Evolutionary conservation across 2,329 filamentous ascomycete species (phyloP), one percentile per base, ranked within the genome.

Genomic region (Neopestalotiopsis sp.): DNA sequence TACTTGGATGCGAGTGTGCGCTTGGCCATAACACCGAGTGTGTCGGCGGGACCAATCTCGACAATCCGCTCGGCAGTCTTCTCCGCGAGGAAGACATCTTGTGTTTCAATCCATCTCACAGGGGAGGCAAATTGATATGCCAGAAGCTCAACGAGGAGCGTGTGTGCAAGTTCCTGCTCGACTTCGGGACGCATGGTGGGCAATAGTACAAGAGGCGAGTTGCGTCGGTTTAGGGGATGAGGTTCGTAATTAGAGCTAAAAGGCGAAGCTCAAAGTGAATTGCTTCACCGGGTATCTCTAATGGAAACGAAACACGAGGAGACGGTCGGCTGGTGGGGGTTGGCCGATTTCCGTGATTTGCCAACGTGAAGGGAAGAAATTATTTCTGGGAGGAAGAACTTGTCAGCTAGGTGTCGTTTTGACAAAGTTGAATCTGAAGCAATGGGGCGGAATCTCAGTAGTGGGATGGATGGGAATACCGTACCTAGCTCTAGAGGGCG

Each of bases 71-170:
- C 96, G 65, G 96, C 97, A 66, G 91, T 92, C 85, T 97, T 96
- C 83, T 98, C 94, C 73, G 92, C 95, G 76, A 99, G 92, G 79
- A 99, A 96, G 76, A 99, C 96, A 95, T 99, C 96, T 85, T 99
- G 96, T 67, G 96, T 99, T 85, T 99, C 96, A 83, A 99, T 99
- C 96, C 96, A 99, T 91, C 96, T 92, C 76, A 99, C 96, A 65
- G 96, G 96, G 67, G 95, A 98, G 77, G 96, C 96, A 83, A 99
- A 99, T 82, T 99, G 96, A 84, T 98, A 99, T 86, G 96, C 96
- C 76, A 99, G 91, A 73, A 99, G 93, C 91, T 99, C 96, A 74
- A 99, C 94, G 80, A 99, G 93, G 84, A 99, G 90, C 75, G 95
- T 98, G 84, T 99, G 95, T 79, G 96, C 93, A 83, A 99, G 93